Conservation (phyloP, 441 rosid species). For the Populus tomentosa region DNA sequence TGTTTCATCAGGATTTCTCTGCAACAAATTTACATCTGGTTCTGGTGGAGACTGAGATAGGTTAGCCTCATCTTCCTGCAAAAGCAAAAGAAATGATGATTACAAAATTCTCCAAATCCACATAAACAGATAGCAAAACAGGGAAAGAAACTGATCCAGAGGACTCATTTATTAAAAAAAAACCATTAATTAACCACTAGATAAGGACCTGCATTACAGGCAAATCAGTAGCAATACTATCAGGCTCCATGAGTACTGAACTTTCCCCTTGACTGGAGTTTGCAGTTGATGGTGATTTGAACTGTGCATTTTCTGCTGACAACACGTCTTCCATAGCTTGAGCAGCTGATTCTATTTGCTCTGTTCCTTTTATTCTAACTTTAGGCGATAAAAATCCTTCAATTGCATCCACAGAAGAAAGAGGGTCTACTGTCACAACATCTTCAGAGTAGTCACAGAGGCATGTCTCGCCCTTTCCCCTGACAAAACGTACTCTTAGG, state of each 20-base stretch:
- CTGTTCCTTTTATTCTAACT: constrained; percentile 40
- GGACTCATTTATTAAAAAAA: neutral
- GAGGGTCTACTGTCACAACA: constrained; percentile 73
- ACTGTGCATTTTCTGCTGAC: constrained; percentile 35
- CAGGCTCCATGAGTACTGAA: constrained; percentile 45
- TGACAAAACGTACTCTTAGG: constrained; percentile 68
- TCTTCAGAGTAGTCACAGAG: constrained; percentile 59
- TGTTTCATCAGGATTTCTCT: constrained; percentile 28
- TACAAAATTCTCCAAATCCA: neutral
- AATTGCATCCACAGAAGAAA: constrained; percentile 62
- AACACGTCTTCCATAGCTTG: constrained; percentile 20
- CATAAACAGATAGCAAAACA: neutral
- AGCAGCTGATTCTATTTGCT: constrained; percentile 30
- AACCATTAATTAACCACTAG: neutral
- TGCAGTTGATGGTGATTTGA: constrained; percentile 36
- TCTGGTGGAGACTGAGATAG: constrained; percentile 31
- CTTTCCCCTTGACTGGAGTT: constrained; percentile 45
- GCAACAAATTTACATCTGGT: constrained; percentile 25
- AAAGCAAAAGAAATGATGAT: neutral
- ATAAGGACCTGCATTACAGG: constrained; percentile 54
- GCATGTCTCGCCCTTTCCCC: constrained; percentile 65
- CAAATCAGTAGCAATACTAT: constrained; percentile 34
- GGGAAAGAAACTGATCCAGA: neutral
- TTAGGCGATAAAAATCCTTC: constrained; percentile 66
- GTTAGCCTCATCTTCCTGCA: constrained; percentile 40